Conservation (phyloP, 148 eudicot genomes). For the Rhododendron williamsianum region DNA sequence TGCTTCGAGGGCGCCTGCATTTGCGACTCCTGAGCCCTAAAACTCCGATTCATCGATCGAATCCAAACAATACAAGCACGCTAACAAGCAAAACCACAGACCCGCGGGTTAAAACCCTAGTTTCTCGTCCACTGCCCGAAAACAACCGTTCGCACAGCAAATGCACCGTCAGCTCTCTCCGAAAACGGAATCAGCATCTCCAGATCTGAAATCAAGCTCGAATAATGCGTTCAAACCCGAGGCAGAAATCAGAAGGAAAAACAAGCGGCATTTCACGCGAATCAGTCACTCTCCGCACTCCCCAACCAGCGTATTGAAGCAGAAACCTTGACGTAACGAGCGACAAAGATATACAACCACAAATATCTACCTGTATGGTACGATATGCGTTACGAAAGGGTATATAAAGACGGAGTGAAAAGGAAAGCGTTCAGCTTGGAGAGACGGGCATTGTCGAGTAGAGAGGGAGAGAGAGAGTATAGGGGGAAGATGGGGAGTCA, state of each 20-base stretch:
- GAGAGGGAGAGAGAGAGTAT: background rate
- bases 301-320: background rate
- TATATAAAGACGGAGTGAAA: background rate
- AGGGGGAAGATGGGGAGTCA: background rate
- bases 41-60: constrained; percentile 75
- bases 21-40: constrained; percentile 65
- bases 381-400: background rate
- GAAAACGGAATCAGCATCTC: constrained; percentile 4
- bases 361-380: background rate
- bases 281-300: background rate
- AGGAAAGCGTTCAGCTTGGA: constrained; percentile 5
- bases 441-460: background rate
- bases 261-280: background rate
- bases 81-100: constrained; percentile 11
- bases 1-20: constrained; percentile 48
- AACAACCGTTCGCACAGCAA: constrained; percentile 2
- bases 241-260: background rate
- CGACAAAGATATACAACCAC: background rate
- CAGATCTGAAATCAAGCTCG: constrained; percentile 30
- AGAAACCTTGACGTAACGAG: background rate
- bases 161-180: constrained; percentile 3
- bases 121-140: constrained; percentile 18
- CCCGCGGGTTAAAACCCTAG: constrained; percentile 16
- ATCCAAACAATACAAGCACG: constrained; percentile 4
- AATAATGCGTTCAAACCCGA: constrained; percentile 20